A percentile compares a stretch with the other conserved stretches of the same genome.
These are phyloP conservation scores for Fusarium sp. DNA, from an alignment of 2,329 filamentous ascomycete genomes.

Conservation along the genomic window DNA sequence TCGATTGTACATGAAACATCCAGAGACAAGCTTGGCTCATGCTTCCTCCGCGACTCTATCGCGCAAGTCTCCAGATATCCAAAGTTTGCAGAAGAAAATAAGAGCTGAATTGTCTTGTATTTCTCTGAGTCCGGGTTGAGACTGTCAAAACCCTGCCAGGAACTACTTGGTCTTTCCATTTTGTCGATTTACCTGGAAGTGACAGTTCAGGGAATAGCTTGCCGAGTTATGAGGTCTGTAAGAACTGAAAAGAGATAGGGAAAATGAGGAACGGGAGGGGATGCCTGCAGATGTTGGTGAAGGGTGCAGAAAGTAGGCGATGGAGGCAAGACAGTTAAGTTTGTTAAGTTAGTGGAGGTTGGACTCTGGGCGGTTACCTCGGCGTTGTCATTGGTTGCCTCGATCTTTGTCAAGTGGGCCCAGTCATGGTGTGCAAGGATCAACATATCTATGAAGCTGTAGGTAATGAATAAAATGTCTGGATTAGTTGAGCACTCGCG, in stretches of 20 bases:
- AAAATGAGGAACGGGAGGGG: background rate
- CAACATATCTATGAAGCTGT: too few species aligned
- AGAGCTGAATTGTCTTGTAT: background rate
- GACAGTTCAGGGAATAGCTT: accelerated
- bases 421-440: too few species aligned
- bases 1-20: background rate
- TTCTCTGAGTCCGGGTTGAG: accelerated
- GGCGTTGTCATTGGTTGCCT: background rate
- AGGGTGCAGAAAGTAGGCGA: background rate
- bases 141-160: background rate
- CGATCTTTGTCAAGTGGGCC: too few species aligned
- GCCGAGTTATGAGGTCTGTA: accelerated
- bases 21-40: background rate
- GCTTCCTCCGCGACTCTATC: background rate
- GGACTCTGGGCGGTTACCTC: background rate
- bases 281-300: background rate
- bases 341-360: background rate
- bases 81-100: background rate
- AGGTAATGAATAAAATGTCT: too few species aligned
- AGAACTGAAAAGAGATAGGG: accelerated
- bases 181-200: accelerated
- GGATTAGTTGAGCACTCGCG: too few species aligned
- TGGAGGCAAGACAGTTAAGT: background rate
- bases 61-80: background rate
- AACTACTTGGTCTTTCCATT: background rate